Base-by-base conservation (phyloP, 2,329 filamentous ascomycete species). In the Tolypocladium album region DNA sequence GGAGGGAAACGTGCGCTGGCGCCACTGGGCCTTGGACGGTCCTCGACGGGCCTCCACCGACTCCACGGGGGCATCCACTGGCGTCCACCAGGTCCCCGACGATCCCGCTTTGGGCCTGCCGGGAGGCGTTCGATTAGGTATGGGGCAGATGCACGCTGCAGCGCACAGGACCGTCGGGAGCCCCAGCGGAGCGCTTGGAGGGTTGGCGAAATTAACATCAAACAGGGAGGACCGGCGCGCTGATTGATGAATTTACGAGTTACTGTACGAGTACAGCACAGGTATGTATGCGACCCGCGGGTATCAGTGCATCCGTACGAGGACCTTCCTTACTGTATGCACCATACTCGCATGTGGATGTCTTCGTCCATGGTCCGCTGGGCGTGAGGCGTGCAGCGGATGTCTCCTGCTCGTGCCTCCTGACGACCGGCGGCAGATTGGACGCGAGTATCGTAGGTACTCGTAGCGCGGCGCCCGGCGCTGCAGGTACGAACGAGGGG, bases 101-200 rank as follows among this genome's bases (percentile, higher is more conserved):
- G 61, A 62, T 62, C 56, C 61, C 52, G 52, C 52, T 53, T 57
- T 60, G 56, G 59, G 58, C 56, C 52, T 57, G 39, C 53, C 61
- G 61, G 53, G 40, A 59, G 42, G 34, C 24, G 55, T 57, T 45
- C 39, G 40, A 57, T 57, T 43, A 57, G 55, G 39, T 38, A 55
- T 55, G 50, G 50, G 50, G 31, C 50, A 55, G 31, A 55, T 38
- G 50, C 50, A 38, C 55, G 55, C 39, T 45, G 38, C 55, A 57
- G 55, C 55, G 24, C 24, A 40, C 27, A 42, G 55, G 22, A 3
- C 34, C 38, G 5, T 3, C 34, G 13, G 13, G 17, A 22, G 55
- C 31, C 24, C 55, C 55, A 43, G 47, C 45, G 20, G 27, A 27
- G 17, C 27, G 7, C 27, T 34, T 20, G 47, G 31, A 34, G 50